Evolutionary conservation across 345 rosid species (phyloP).

Genomic region (Barbarea vulgaris): DNA sequence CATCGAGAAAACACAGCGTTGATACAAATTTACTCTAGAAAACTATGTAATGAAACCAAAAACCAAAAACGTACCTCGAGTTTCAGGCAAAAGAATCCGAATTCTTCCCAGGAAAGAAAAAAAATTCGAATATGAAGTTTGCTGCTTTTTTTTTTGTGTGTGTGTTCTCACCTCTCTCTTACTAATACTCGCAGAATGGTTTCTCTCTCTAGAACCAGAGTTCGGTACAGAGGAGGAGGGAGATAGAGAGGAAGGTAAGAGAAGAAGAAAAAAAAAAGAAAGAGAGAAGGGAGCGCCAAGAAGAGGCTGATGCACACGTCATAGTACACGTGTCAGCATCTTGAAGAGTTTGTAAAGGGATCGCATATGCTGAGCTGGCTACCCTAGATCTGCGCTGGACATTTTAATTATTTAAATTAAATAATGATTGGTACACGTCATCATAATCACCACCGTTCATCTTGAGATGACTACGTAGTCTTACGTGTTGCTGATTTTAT

Average conservation of each 20-base stretch:
- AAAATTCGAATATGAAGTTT: neutral
- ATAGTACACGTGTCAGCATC: slow-evolving; percentile 35
- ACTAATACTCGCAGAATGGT: neutral
- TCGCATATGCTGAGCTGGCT: slow-evolving; percentile 40
- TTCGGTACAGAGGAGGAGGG: slow-evolving; percentile 5
- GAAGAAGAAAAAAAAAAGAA: neutral
- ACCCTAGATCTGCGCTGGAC: slow-evolving; percentile 35
- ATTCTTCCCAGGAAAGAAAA: neutral
- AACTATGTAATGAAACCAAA: neutral
- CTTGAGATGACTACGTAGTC: neutral
- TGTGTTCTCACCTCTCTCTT: neutral
- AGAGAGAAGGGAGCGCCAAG: slow-evolving; percentile 34
- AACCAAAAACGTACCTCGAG: slow-evolving; percentile 13
- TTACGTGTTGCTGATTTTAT: slow-evolving; percentile 35
- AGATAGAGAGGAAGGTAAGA: neutral
- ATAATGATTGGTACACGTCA: slow-evolving; percentile 18
- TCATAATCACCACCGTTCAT: slow-evolving; percentile 20
- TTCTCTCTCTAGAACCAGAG: slow-evolving; percentile 36
- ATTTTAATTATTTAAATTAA: neutral
- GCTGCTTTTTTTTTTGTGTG: too few species aligned
- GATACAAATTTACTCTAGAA: neutral
- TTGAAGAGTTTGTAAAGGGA: neutral
- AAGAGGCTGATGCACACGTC: slow-evolving; percentile 41
- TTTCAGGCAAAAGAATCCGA: neutral
- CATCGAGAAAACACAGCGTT: neutral